Evolutionary conservation across 1,284 basidiomycete genomes (phyloP).

Genomic region (Phellopilus nigrolimitatus): DNA sequence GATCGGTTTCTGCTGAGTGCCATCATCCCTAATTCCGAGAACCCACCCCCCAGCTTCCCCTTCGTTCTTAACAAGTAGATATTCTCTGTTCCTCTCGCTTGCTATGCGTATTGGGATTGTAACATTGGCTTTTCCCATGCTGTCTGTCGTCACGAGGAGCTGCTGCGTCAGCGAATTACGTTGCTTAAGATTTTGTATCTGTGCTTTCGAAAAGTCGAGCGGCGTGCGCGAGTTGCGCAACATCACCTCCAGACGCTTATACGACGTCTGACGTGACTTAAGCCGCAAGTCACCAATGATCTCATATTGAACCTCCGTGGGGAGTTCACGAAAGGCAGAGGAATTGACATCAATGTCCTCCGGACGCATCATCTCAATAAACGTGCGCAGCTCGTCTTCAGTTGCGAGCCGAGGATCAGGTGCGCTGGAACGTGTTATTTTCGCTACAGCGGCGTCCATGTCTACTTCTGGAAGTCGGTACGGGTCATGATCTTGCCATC

Average conservation of each 20-base stretch:
- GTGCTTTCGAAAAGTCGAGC: conserved; percentile 93
- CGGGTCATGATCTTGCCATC: conserved; percentile 77
- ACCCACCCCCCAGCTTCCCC: conserved; percentile 88
- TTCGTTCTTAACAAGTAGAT: conserved; percentile 89
- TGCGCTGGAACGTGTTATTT: conserved; percentile 49
- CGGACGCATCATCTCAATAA: conserved; percentile 90
- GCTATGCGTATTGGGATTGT: conserved; percentile 91
- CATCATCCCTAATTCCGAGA: conserved; percentile 80
- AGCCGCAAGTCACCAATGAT: conserved; percentile 94
- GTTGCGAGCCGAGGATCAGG: conserved; percentile 91
- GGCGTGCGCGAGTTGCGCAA: conserved; percentile 75
- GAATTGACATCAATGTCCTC: conserved; percentile 89
- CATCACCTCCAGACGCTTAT: conserved; percentile 91
- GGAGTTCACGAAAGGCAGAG: conserved; percentile 87
- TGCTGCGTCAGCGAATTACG: conserved; percentile 93
- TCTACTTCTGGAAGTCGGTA: conserved; percentile 78
- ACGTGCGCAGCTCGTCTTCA: conserved; percentile 84
- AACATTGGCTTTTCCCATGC: conserved; percentile 84
- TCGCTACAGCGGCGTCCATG: conserved; percentile 53
- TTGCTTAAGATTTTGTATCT: conserved; percentile 87
- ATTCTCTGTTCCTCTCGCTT: conserved; percentile 90
- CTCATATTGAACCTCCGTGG: conserved; percentile 97
- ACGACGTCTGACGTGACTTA: conserved; percentile 91
- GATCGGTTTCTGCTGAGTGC: conserved; percentile 81
- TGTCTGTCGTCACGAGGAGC: conserved; percentile 91